Conservation (phyloP, 2,329 filamentous ascomycete species). For the Exophiala alcalophila region DNA sequence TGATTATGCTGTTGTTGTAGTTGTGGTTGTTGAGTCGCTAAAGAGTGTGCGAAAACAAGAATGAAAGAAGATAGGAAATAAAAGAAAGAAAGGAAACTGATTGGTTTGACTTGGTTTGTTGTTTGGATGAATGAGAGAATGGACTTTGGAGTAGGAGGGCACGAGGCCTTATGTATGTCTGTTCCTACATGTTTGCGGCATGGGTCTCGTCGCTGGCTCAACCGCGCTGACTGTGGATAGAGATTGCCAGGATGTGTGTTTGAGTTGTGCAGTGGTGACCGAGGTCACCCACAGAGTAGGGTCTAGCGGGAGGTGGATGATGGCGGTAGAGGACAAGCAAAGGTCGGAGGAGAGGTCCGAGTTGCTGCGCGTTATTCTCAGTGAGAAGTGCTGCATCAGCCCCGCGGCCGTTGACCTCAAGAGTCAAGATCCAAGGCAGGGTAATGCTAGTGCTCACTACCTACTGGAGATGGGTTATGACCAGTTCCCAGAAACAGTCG, state of each 20-base stretch:
- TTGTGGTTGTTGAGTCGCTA: conserved; percentile 10
- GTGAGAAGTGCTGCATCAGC: too few relatives aligned
- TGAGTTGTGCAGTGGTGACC: too few relatives aligned
- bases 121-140: conserved; percentile 20
- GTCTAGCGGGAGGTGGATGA: too few relatives aligned
- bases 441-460: too few relatives aligned
- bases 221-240: conserved; percentile 12
- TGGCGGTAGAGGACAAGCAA: too few relatives aligned
- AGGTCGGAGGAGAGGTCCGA: too few relatives aligned
- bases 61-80: conserved; percentile 18
- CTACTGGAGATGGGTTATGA: too few relatives aligned
- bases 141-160: neutral
- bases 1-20: conserved; percentile 6
- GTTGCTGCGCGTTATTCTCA: too few relatives aligned
- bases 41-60: conserved; percentile 27
- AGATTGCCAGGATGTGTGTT: neutral
- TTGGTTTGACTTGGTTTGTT: conserved; percentile 16
- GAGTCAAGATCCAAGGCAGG: too few relatives aligned
- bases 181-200: neutral
- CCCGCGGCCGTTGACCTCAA: too few relatives aligned
- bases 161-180: conserved; percentile 10
- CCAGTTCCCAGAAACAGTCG: too few relatives aligned
- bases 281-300: too few relatives aligned
- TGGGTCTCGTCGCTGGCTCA: neutral
- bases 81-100: conserved; percentile 12